Evolutionary conservation across 371 early-diverging fungal genomes (phyloP), one percentile per base, ranked within the genome.

Genomic region (Thermomucor indicae-seudaticae): DNA sequence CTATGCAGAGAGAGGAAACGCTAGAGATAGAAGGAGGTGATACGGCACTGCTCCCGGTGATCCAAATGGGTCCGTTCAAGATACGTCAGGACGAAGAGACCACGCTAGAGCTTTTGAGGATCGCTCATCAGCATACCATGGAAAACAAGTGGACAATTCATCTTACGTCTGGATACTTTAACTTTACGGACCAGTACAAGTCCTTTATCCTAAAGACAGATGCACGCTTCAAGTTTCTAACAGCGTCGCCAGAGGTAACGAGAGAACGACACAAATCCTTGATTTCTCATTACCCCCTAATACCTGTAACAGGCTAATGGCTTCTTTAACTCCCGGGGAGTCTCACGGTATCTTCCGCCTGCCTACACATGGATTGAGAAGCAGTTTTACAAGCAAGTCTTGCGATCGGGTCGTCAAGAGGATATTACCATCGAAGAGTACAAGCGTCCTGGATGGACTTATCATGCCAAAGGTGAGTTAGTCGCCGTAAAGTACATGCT

Each of bases 91-190:
- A 97, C 55, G 85, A 92, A 47, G 49, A 54, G 3, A 64, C 80
- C 2, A 81, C 90, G 23, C 34, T 78, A 1, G 62, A 61, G 11
- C 60, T 96, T 16, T 58, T 96, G 24, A 69, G 78, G 31, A 65
- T 70, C 25, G 79, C 72, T 6, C 49, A 65, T 16, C 50, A 27
- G 22, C 57, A 65, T 19, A 58, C 50, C 19, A 57, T 58, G 4
- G 47, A 24, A 48, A 61, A 53, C 6, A 49, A 46, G 2, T 73
- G 84, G 72, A 70, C 72, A 3, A 75, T 80, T 35, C 67, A 81
- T 50, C 70, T 95, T 39, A 86, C 92, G 0, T 91, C 96, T 4
- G 95, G 94, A n/a, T 97, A 97, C 56, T 90, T 97, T 53, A 97
- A 97, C 64, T 85, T 97, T 46, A 86, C 89, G 0, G 75, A 85